Evolutionary conservation across 257 asterid genomes (phyloP), one percentile per base, ranked within the genome.

Genomic region (Primulina huaijiensis): DNA sequence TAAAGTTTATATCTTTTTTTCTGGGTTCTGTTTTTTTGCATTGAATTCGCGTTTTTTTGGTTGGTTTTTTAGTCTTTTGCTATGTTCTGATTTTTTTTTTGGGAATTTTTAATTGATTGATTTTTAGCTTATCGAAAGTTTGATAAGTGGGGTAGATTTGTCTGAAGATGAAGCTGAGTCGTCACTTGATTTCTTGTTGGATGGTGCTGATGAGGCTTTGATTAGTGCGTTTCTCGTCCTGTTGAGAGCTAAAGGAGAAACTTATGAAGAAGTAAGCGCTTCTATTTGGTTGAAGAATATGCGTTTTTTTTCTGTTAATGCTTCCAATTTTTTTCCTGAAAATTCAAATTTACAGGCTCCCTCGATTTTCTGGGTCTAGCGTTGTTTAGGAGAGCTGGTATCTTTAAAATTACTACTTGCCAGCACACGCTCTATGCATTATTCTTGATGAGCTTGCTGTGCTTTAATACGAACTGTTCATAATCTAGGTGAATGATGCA

Each of bases 241-340:
- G 7, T 68, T 93, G 89, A 87, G 99, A 81, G 91, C 99, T 33
- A 93, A 93, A 77, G 99, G 99, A 50, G 99, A 93, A 84, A 93
- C 96, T 53, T 87, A 76, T 80, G 96, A 89, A 79, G 96, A 89
- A 83, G 96, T 89, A 75, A 78, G 92, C 72, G 64, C 7, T 71
- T 67, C 50, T 30, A 33, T 64, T 64, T 67, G 16, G 1, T 50
- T 17, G 57, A 50, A 50, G 21, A 50, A 50, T 50, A 50, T 50
- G 8, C 21, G 21, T 50, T 16, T 70, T 29, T 23, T 34, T 2
- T 10, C 7, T 61, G 0, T 40, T 12, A 31, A 9, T 25, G 52
- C 38, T 33, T 64, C 20, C 37, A 2, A 33, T 23, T 23, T 23
- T 23, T 23, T 23, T 1, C 25, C 17, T 40, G 16, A 40, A 11